These are phyloP conservation scores for Talaromyces sp. DNA, from an alignment of 2,329 filamentous ascomycete genomes.

Conservation along the genomic window DNA sequence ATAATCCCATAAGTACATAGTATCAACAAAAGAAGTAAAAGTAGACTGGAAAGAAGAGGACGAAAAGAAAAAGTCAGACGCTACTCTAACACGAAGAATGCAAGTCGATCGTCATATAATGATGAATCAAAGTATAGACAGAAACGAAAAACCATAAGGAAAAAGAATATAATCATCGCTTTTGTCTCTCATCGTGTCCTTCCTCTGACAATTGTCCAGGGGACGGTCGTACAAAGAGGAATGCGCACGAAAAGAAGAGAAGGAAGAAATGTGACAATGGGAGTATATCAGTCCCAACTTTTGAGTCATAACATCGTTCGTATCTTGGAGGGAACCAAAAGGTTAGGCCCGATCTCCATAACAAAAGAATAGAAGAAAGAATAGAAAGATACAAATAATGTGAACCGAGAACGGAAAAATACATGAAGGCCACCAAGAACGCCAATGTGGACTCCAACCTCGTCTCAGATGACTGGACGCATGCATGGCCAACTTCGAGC, in stretches of 20 bases:
- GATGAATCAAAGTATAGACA: conserved; percentile 5
- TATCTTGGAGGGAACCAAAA: not conserved
- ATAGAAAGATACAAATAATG: conserved; percentile 9
- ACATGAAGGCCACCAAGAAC: conserved; percentile 11
- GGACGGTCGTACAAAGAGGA: not conserved
- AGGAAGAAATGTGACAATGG: not conserved
- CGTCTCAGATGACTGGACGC: not conserved
- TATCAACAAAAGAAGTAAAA: conserved; percentile 1
- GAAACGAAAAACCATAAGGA: not conserved
- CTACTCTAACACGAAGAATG: conserved; percentile 14
- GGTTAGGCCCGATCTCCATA: not conserved
- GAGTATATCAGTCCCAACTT: not conserved
- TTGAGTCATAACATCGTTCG: conserved; percentile 10
- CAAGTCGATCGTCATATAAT: not conserved
- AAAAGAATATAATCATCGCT: not conserved
- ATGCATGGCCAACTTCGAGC: conserved; percentile 18
- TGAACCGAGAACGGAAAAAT: not conserved
- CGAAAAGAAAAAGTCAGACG: conserved; percentile 2
- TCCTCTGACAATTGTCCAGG: not conserved
- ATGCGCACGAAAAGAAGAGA: not conserved
- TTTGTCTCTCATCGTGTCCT: conserved; percentile 1
- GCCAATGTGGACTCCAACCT: conserved; percentile 17
- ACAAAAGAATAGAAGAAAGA: conserved; percentile 1
- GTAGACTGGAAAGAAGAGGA: conserved; percentile 1
- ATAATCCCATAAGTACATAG: conserved; percentile 6